Base-by-base conservation (phyloP, 2,329 filamentous ascomycete species). In the Fusarium miscanthi region DNA sequence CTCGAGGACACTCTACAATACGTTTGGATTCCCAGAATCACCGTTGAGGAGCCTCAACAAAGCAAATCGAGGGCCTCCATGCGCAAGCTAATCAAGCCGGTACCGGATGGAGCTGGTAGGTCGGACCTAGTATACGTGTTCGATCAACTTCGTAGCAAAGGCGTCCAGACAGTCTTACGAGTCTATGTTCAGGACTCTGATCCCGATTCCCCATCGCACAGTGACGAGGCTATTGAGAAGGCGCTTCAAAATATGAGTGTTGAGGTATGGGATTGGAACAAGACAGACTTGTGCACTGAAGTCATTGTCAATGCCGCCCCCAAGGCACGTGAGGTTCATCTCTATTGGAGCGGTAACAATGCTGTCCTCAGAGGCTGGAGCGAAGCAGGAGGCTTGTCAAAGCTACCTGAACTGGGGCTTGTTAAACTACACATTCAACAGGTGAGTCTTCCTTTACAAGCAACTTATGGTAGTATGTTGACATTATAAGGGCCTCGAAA, bases 181-280 rank as follows among this genome's bases (percentile, higher is more conserved):
- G 52, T 66, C 3, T 40, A 48, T 17, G 27, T 69, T 8, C 51
- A 69, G 8, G 66, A 69, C 31, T 53, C 49, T 19, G 31, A 25
- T 25, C 27, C 19, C 3, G 21, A 19, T 7, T 38, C 16, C 3
- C 52, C 57, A 33, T 35, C 66, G 0, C 66, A 66, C 17, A 69
- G 62, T 21, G 63, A 69, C 10, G 62, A 66, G 17, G 66, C 66
- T 5, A 66, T 69, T 12, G 45, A 66, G 27, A 58, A 66, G 14
- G 57, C 62, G 10, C 31, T 69, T 1, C 41, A 56, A 31, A 31
- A 12, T 1, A 54, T 57, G 41, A 35, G 53, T 1, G 57, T 69
- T 6, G 57, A 66, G 31, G 40, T 69, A 11, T 66, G 62, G 62
- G 40, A 69, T 4, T 69, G 62, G 66, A 61, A 66, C 11, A 69